These are phyloP conservation scores for Sporothrix pseudoabietina DNA, from an alignment of 2,329 filamentous ascomycete genomes.

Conservation along the genomic window DNA sequence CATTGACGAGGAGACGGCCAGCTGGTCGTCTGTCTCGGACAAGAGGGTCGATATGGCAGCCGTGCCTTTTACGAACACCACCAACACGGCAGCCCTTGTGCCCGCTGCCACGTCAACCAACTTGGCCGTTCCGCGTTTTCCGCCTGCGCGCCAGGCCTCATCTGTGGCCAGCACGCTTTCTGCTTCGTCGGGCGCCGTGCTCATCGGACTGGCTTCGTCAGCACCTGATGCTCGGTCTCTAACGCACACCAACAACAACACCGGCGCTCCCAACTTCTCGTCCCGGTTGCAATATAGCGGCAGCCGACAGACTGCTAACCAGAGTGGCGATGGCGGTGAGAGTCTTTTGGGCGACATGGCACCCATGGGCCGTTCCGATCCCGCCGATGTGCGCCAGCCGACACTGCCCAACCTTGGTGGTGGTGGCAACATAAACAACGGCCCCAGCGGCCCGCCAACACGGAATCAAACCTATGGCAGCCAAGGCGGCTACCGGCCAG, in stretches of 20 bases:
- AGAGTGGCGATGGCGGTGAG: background rate
- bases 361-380: conserved; percentile 17
- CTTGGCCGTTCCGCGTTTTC: conserved; percentile 1
- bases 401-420: conserved; percentile 15
- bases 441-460: background rate
- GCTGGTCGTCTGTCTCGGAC: background rate
- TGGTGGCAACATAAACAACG: background rate
- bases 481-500: conserved; percentile 9
- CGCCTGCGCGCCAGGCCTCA: conserved; percentile 21
- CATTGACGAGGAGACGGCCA: background rate
- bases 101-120: background rate
- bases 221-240: background rate
- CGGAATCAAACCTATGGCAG: conserved; percentile 4
- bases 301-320: background rate
- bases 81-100: background rate
- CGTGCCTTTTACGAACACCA: background rate
- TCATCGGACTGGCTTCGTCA: conserved; percentile 25
- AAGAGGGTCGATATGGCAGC: background rate
- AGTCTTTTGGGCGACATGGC: conserved; percentile 19
- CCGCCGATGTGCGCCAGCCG: background rate
- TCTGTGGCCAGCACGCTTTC: conserved; percentile 20
- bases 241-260: background rate
- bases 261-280: background rate
- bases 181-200: conserved; percentile 20
- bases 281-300: background rate